These are phyloP conservation scores for Kazachstania sp. DNA, from an alignment of 1,139 yeast genomes.

Conservation along the genomic window DNA sequence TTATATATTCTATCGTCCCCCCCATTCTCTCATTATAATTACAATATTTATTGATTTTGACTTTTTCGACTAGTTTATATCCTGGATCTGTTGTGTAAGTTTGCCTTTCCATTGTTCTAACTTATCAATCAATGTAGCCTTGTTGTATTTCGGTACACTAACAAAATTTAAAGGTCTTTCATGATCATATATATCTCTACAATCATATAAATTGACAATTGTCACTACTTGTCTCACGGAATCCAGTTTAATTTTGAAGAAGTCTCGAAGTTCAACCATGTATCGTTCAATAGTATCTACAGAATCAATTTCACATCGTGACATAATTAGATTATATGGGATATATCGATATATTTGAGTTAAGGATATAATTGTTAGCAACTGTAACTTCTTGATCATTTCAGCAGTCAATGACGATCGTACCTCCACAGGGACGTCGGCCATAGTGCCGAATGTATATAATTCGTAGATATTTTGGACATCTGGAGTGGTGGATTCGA, in stretches of 20 bases:
- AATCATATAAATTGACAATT: constrained; percentile 12
- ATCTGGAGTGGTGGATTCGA: constrained; percentile 6
- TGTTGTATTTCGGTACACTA: constrained; percentile 4
- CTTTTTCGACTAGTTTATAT: too few species aligned
- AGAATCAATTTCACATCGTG: constrained; percentile 11
- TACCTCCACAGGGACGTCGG: constrained; percentile 9
- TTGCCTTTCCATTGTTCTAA: constrained; percentile 14
- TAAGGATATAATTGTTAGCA: constrained; percentile 18
- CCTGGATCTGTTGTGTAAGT: constrained; percentile 7
- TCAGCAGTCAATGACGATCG: constrained; percentile 3
- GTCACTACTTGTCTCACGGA: constrained; percentile 13
- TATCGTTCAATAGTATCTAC: constrained; percentile 14
- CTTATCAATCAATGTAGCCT: constrained; percentile 6
- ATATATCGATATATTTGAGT: constrained; percentile 13
- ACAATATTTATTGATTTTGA: too few species aligned
- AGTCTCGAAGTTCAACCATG: constrained; percentile 15
- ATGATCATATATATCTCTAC: constrained; percentile 25
- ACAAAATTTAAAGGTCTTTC: constrained; percentile 17
- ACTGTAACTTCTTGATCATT: constrained; percentile 18
- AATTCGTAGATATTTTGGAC: constrained; percentile 18
- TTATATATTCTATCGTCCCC: not conserved
- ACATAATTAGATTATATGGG: constrained; percentile 11
- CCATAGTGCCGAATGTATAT: constrained; percentile 23
- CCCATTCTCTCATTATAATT: not conserved
- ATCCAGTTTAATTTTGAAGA: constrained; percentile 21